phyloP scores from a whole-genome alignment of 208 protist genomes.

The Leishmania lainsoni region DNA sequence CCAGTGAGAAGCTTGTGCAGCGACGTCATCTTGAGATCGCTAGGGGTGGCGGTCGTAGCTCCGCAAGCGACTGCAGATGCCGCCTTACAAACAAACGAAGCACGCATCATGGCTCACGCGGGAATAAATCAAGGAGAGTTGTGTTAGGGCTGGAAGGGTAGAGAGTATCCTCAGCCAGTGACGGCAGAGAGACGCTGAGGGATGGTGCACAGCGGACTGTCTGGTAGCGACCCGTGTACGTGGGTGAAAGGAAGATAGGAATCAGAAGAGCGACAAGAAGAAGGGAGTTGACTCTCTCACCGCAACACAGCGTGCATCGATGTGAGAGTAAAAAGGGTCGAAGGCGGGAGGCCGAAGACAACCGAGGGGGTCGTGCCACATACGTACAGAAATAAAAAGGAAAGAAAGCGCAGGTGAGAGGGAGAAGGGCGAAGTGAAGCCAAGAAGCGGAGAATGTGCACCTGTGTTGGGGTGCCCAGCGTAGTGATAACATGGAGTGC shows the following conservation, averaged over 20 bases:
- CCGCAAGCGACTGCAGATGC: constrained; percentile 39
- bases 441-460: background rate
- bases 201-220: background rate
- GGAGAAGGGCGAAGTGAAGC: constrained; percentile 6
- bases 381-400: background rate
- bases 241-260: background rate
- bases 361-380: background rate
- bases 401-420: background rate
- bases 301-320: background rate
- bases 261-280: background rate
- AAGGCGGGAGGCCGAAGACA: background rate
- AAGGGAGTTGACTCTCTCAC: background rate
- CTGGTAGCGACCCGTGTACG: background rate
- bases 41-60: constrained; percentile 31
- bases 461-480: background rate
- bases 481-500: too few relatives aligned
- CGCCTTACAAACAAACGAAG: constrained; percentile 40
- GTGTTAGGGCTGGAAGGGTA: constrained; percentile 2
- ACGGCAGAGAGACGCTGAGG: too few relatives aligned
- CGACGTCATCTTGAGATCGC: constrained; percentile 68
- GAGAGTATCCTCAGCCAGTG: background rate
- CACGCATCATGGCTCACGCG: constrained; percentile 53
- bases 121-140: background rate
- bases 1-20: constrained; percentile 89
- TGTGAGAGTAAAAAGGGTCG: background rate